Base-by-base conservation (phyloP, 768 basidiomycete species). In the Leucocoprinus sp. region DNA sequence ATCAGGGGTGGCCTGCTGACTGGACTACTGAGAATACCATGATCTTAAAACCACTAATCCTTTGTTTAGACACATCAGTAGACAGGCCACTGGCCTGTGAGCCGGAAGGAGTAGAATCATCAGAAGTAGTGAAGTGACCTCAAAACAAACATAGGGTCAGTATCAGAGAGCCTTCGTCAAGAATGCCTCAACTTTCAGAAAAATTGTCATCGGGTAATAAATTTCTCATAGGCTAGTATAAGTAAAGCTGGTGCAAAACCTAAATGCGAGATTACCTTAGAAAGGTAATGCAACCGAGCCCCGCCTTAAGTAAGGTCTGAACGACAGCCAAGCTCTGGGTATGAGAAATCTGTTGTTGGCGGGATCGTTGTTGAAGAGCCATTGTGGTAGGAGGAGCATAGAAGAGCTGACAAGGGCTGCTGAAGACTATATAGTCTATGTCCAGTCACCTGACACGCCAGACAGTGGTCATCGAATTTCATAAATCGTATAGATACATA, bases 201-300 rank as follows among this genome's bases (percentile, higher is more conserved):
- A 89, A 90, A 57, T 89, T 89, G 43, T 89, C 87, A 33, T 79
- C 78, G 5, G 87, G 87, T 7, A 90, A 70, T 7, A 90, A 60
- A 54, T 85, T 82, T 56, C 86, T 89, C 8, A 18, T 21, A 19
- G 12, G 18, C 12, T 6, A 42, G 41, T 8, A 23, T 8, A 12
- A n/a, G 31, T 31, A 12, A 14, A 5, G 31, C 4, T 31, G 14
- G 37, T 37, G 34, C 11, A 26, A 21, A 12, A 47, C 24, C 36
- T 36, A 12, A 26, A 14, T 44, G 12, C 38, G 40, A 40, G 17
- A 11, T 26, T 31, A 79, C 86, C 86, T 76, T 48, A 90, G 63
- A 60, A 81, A 90, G 12, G 84, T 76, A 44, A 90, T 84, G 44
- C 84, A 84, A 0, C 84, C 84, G 35, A 90, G 60, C 8, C 84